These are phyloP conservation scores for Rhynchospora tenuis DNA, from an alignment of 176 grass and related monocot genomes.

Conservation along the genomic window DNA sequence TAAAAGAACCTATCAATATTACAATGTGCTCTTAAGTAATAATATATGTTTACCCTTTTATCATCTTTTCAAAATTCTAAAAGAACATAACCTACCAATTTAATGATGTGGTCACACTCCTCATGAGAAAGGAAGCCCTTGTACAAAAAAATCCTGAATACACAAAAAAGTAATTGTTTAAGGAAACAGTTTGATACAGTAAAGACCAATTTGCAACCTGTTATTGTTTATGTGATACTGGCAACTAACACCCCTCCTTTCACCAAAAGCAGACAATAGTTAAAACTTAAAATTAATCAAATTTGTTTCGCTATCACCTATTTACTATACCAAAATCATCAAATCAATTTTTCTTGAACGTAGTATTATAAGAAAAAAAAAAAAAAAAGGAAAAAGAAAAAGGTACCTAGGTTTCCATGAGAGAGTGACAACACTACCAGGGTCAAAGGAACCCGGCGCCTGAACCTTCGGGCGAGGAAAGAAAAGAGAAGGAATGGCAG, in stretches of 20 bases:
- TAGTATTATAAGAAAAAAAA: background rate
- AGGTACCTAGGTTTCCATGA: constrained; percentile 4
- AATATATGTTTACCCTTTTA: no score
- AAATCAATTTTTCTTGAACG: background rate
- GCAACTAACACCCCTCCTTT: background rate
- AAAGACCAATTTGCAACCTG: background rate
- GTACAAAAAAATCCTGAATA: constrained; percentile 17
- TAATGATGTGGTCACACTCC: background rate
- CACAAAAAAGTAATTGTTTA: background rate
- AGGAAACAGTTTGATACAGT: background rate
- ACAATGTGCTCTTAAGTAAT: no score
- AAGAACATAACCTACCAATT: background rate
- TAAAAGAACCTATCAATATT: no score
- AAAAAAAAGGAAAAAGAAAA: background rate
- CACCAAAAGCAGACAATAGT: background rate
- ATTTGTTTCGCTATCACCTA: background rate
- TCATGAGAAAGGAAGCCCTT: background rate
- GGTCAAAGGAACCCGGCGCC: background rate
- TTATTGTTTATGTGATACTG: background rate
- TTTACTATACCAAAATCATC: background rate
- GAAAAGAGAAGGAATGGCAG: constrained; percentile 27
- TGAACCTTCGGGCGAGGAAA: constrained; percentile 1
- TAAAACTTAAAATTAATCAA: background rate
- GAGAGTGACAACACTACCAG: background rate
- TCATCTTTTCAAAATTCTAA: background rate